Base-by-base conservation (phyloP, 768 basidiomycete genomes). In the Macrolepiota dolichaula region DNA sequence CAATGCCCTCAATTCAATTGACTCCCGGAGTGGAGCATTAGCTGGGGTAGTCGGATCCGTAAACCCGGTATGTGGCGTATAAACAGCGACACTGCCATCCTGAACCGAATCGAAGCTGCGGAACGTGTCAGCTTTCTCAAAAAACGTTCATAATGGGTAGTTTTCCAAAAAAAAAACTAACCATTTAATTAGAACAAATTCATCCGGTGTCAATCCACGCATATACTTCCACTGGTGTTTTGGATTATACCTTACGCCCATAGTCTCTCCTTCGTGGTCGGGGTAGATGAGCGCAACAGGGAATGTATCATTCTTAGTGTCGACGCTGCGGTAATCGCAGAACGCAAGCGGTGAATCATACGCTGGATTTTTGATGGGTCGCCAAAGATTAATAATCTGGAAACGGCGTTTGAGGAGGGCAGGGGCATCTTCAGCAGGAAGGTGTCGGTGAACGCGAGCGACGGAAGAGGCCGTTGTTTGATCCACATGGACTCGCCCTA, bases 381-480 rank as follows among this genome's bases (percentile, higher is more conserved):
- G 73, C 85, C 85, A 86, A 22, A 86, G 74, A 63, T 85, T 86
- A 60, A 86, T 79, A 35, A 86, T 83, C 60, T 85, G 83, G 72
- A 82, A 84, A 0, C 83, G 78, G 19, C 74, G 73, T 58, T 75
- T 69, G 11, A 84, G 69, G 38, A 84, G 74, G 17, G 70, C 71
- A 2, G 75, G 70, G 0, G 67, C 83, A 2, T 85, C 82, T 1
- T 67, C 68, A 0, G 76, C 68, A 15, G 82, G 82, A 10, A 85
- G 75, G 63, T 85, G 83, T 4, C 77, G 74, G 57, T 79, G 77
- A 1, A 85, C 81, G 11, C 84, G 79, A 4, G 71, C 75, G 10
- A 75, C 71, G 0, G 83, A 69, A 1, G 82, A 75, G n/a, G 64
- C 66, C 2, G 72, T 67, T 0, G 84, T 84, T 65, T 85, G 84